Conservation (phyloP, 2,329 filamentous ascomycete species). For the Colletotrichum noveboracense region DNA sequence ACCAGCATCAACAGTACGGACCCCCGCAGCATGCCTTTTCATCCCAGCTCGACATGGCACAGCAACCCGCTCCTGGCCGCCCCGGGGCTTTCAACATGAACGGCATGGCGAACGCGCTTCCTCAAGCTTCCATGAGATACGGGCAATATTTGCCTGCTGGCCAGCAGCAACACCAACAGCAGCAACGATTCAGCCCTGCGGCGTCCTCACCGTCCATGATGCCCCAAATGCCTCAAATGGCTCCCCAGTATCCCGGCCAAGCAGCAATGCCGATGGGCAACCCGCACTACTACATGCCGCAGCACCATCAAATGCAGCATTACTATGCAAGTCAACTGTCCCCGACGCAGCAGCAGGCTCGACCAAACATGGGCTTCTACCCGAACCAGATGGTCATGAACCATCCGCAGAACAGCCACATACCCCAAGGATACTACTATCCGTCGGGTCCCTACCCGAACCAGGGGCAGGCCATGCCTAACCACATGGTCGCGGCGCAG, state of each 20-base stretch:
- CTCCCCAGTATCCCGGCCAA: constrained; percentile 43
- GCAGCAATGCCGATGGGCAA: constrained; percentile 39
- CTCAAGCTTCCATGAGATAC: constrained; percentile 43
- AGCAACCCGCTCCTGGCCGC: constrained; percentile 29
- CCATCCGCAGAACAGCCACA: constrained; percentile 37
- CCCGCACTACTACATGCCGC: constrained; percentile 54
- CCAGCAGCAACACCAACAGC: constrained; percentile 37
- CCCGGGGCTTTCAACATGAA: constrained; percentile 52
- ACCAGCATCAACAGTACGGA: constrained; percentile 29
- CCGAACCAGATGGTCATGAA: constrained; percentile 47
- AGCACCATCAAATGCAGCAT: constrained; percentile 46
- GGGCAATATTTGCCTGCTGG: constrained; percentile 40
- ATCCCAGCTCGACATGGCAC: constrained; percentile 47
- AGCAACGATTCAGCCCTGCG: constrained; percentile 34
- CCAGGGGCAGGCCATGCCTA: constrained; percentile 35
- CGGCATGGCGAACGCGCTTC: constrained; percentile 48
- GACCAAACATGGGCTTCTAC: constrained; percentile 48
- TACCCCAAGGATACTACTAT: constrained; percentile 49
- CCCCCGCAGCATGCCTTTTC: constrained; percentile 44
- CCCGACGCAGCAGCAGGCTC: constrained; percentile 38
- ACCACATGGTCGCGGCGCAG: constrained; percentile 38
- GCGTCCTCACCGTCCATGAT: constrained; percentile 41
- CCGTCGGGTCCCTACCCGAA: constrained; percentile 40
- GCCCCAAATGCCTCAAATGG: constrained; percentile 41
- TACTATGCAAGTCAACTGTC: constrained; percentile 48